phyloP scores from a whole-genome alignment of 148 eudicot genomes.

The Rhododendron simsii region DNA sequence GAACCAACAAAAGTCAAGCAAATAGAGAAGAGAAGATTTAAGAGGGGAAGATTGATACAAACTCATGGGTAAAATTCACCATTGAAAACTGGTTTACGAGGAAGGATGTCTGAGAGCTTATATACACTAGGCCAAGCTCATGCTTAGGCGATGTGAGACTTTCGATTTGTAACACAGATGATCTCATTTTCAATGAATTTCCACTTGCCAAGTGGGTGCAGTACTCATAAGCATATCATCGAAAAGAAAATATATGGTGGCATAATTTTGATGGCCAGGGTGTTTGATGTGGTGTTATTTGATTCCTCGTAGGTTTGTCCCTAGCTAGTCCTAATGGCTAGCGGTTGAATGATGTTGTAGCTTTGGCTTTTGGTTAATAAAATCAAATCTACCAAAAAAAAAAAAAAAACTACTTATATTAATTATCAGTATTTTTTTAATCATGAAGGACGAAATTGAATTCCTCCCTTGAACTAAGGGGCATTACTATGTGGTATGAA shows the following conservation, averaged over 20 bases:
- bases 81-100: too few relatives aligned
- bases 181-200: neutral
- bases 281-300: neutral
- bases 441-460: neutral
- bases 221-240: neutral
- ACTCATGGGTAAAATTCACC: too few relatives aligned
- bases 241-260: neutral
- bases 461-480: slow-evolving; percentile 14
- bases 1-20: neutral
- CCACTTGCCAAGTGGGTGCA: slow-evolving; percentile 15
- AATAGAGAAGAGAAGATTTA: neutral
- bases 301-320: neutral
- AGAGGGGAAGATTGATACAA: neutral
- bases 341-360: neutral
- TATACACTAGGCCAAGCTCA: too few relatives aligned
- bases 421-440: neutral
- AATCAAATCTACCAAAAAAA: neutral
- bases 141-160: too few relatives aligned
- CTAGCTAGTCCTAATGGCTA: neutral
- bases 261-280: neutral
- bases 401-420: neutral
- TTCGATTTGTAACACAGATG: too few relatives aligned
- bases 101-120: too few relatives aligned
- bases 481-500: neutral
- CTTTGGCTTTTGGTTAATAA: neutral